These are phyloP conservation scores for Neofusicoccum cordaticola DNA, from an alignment of 2,329 filamentous ascomycete genomes.

Conservation along the genomic window DNA sequence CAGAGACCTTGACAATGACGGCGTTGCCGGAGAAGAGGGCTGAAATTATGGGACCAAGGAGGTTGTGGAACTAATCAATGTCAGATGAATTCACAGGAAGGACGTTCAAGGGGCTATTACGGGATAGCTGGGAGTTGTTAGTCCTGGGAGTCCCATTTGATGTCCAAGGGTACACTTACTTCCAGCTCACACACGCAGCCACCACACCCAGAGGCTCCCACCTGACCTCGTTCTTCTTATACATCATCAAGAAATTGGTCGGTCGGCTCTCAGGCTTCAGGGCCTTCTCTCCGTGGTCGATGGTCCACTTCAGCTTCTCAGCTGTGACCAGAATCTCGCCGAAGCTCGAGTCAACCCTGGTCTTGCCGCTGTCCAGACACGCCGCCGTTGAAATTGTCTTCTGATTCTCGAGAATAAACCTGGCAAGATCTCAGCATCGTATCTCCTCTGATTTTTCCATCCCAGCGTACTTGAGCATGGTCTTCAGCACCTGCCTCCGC, in stretches of 20 bases:
- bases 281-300: constrained; percentile 82
- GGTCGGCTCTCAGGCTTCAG: constrained; percentile 69
- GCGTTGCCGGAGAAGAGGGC: constrained; percentile 88
- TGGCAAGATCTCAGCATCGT: constrained; percentile 23
- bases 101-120: constrained; percentile 27
- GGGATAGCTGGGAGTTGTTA: constrained; percentile 39
- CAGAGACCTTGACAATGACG: constrained; percentile 89
- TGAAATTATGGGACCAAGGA: constrained; percentile 86
- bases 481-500: constrained; percentile 74
- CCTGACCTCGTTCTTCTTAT: constrained; percentile 85
- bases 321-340: constrained; percentile 92
- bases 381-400: constrained; percentile 81
- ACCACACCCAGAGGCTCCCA: constrained; percentile 95
- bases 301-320: constrained; percentile 93
- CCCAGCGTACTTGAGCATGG: constrained; percentile 62
- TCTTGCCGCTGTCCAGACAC: constrained; percentile 93
- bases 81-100: not conserved
- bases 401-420: constrained; percentile 82
- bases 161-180: constrained; percentile 55
- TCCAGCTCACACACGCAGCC: constrained; percentile 92
- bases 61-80: constrained; percentile 77
- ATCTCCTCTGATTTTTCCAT: not conserved
- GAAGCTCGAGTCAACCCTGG: constrained; percentile 87
- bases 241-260: constrained; percentile 89
- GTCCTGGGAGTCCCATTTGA: not conserved